Evolutionary conservation across 2,329 filamentous ascomycete genomes (phyloP).

Genomic region (Ophiosphaerella korrae): DNA sequence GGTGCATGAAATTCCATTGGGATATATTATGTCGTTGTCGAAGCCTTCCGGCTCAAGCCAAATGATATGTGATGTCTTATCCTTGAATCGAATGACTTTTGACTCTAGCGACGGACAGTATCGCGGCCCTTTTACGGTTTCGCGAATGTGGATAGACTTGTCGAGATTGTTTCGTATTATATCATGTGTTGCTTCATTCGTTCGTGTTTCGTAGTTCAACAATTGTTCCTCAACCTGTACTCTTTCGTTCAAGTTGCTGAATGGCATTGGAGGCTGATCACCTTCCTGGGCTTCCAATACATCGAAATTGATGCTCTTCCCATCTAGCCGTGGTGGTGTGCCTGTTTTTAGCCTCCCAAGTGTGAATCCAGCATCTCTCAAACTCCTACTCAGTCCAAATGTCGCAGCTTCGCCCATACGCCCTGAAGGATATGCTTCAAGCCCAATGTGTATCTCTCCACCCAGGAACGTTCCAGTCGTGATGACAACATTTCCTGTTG

Average conservation of each 20-base stretch:
- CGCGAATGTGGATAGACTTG: conserved; percentile 93
- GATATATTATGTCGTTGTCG: conserved; percentile 86
- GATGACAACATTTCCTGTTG: conserved; percentile 82
- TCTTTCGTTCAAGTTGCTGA: conserved; percentile 83
- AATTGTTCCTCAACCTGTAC: conserved; percentile 84
- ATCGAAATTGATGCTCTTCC: conserved; percentile 79
- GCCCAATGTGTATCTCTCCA: conserved; percentile 93
- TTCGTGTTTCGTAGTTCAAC: conserved; percentile 84
- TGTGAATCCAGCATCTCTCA: conserved; percentile 85
- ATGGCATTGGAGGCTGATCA: conserved; percentile 84
- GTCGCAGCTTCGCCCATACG: conserved; percentile 94
- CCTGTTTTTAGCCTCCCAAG: conserved; percentile 93
- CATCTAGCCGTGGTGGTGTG: conserved; percentile 85
- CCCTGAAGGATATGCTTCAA: conserved; percentile 83
- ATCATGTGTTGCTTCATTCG: conserved; percentile 80
- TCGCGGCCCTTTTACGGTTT: conserved; percentile 89
- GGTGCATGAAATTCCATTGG: conserved; percentile 97
- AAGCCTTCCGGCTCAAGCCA: conserved; percentile 98
- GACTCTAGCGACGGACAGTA: conserved; percentile 97
- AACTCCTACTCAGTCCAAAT: conserved; percentile 86
- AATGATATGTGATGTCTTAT: conserved; percentile 82
- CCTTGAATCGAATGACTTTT: conserved; percentile 85
- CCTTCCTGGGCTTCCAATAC: conserved; percentile 75
- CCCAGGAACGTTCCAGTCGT: conserved; percentile 95
- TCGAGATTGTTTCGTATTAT: conserved; percentile 89